phyloP scores from a whole-genome alignment of 2,329 filamentous ascomycete species.

The Microcyclospora tardicrescens region DNA sequence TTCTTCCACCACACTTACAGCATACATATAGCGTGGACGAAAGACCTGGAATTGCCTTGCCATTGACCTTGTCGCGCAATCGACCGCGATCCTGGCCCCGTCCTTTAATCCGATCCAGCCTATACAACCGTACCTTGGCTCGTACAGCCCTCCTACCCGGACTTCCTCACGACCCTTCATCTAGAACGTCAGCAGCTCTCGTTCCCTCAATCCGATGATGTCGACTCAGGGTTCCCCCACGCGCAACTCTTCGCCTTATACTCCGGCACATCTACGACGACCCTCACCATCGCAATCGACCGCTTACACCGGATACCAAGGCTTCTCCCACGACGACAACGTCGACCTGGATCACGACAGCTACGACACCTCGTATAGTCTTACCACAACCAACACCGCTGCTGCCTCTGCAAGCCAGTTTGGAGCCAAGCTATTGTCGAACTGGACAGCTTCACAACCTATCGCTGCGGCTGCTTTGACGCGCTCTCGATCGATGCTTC shows the following conservation, averaged over 20 bases:
- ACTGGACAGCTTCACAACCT: conserved; percentile 13
- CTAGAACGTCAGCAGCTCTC: too few species aligned
- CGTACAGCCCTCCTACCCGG: too few species aligned
- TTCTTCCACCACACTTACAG: too few species aligned
- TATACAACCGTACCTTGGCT: too few species aligned
- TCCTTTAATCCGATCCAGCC: too few species aligned
- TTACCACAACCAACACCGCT: conserved; percentile 7
- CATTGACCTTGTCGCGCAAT: too few species aligned
- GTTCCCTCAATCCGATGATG: too few species aligned
- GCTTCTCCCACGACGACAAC: conserved; percentile 8
- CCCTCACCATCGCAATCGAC: conserved; percentile 4
- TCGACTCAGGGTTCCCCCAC: too few species aligned
- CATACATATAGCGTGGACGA: too few species aligned
- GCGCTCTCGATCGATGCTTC: conserved; percentile 16
- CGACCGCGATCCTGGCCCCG: too few species aligned
- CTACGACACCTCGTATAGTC: conserved; percentile 7
- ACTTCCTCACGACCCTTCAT: too few species aligned
- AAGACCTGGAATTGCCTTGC: too few species aligned
- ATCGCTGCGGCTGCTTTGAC: conserved; percentile 18
- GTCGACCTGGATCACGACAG: conserved; percentile 3
- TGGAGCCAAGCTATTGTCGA: conserved; percentile 15
- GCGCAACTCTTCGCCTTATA: background rate
- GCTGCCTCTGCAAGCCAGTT: conserved; percentile 11
- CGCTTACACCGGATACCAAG: conserved; percentile 13
- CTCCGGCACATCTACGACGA: background rate